Conservation (phyloP, 2,329 filamentous ascomycete genomes). For the Hymenoscyphus albidus region DNA sequence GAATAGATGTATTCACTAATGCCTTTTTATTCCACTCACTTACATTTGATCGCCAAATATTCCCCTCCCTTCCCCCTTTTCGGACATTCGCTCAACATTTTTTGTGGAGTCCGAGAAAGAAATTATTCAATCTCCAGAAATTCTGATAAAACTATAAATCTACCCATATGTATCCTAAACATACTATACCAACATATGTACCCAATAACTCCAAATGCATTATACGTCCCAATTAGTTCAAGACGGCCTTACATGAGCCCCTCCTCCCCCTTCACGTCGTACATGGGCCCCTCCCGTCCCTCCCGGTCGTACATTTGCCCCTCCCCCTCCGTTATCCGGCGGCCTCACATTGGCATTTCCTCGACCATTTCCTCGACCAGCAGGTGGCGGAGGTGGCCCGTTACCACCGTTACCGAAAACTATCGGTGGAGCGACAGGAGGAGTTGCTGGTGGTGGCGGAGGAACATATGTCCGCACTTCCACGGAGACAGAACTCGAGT, state of each 20-base stretch:
- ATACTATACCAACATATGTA: neutral
- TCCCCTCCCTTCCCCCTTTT: neutral
- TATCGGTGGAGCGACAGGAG: neutral
- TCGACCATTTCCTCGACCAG: too few species aligned
- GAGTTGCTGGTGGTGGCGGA: neutral
- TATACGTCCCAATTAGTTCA: neutral
- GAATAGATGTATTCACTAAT: too few species aligned
- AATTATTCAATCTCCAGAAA: neutral
- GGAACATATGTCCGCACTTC: neutral
- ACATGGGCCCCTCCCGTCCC: neutral
- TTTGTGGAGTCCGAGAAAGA: neutral
- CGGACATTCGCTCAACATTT: neutral
- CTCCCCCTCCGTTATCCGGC: neutral
- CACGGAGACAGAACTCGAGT: neutral
- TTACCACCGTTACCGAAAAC: too few species aligned
- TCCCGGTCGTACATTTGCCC: neutral
- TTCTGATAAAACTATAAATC: neutral
- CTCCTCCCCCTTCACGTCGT: neutral
- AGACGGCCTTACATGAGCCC: neutral
- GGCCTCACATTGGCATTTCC: neutral
- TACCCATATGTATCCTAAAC: neutral
- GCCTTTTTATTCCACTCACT: too few species aligned
- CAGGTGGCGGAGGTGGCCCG: too few species aligned
- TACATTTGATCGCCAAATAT: neutral
- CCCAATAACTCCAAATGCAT: neutral